Conservation (phyloP, 2,329 filamentous ascomycete genomes). For the Hymenoscyphus infarciens region DNA sequence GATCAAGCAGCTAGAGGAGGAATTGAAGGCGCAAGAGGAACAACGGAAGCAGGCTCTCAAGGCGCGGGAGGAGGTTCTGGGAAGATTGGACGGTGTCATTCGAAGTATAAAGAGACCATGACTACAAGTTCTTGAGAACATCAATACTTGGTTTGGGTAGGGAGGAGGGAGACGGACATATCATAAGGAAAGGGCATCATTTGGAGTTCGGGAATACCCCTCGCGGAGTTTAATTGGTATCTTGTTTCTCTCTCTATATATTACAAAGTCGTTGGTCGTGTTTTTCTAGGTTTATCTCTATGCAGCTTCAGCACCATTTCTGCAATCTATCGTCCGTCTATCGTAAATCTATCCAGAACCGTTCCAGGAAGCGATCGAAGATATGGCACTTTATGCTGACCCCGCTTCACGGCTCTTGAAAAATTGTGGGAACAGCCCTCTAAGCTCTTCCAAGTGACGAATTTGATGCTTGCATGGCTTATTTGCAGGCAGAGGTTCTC, state of each 20-base stretch:
- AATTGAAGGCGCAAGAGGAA: constrained; percentile 59
- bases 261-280: background rate
- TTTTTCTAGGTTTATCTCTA: constrained; percentile 3
- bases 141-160: background rate
- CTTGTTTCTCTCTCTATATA: background rate
- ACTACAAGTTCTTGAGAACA: constrained; percentile 19
- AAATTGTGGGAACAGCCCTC: constrained; percentile 73
- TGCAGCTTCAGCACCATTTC: background rate
- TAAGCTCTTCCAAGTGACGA: constrained; percentile 69
- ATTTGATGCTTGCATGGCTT: constrained; percentile 74
- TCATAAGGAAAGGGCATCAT: background rate
- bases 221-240: constrained; percentile 3
- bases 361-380: background rate
- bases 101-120: constrained; percentile 56
- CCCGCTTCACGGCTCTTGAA: constrained; percentile 57
- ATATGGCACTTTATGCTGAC: background rate
- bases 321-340: background rate
- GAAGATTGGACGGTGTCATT: constrained; percentile 58
- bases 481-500: constrained; percentile 57
- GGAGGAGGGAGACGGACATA: background rate
- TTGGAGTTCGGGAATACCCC: constrained; percentile 21
- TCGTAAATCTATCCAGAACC: constrained; percentile 2
- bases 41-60: constrained; percentile 60
- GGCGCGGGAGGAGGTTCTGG: constrained; percentile 59
- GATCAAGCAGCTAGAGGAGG: constrained; percentile 62